phyloP scores from a whole-genome alignment of 2,329 filamentous ascomycete genomes.

The Chalaropsis thielavioides region DNA sequence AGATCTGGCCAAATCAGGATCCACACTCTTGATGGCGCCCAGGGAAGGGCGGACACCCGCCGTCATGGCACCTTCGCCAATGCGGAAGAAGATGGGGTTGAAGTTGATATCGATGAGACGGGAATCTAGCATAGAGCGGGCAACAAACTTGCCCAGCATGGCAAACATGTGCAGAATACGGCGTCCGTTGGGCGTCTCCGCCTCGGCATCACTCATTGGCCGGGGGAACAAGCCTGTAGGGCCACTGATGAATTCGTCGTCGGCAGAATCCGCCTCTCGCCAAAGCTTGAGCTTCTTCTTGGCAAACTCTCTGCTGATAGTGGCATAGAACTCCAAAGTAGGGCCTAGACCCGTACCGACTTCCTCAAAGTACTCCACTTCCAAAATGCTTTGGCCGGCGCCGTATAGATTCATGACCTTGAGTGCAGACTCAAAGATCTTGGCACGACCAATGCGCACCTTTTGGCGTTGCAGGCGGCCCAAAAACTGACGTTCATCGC shows the following conservation, averaged over 20 bases:
- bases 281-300: constrained; percentile 96
- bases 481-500: constrained; percentile 82
- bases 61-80: constrained; percentile 53
- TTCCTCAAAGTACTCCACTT: constrained; percentile 98
- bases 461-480: constrained; percentile 90
- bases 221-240: constrained; percentile 79
- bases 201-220: constrained; percentile 69
- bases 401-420: constrained; percentile 99
- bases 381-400: constrained; percentile 85
- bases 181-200: constrained; percentile 62
- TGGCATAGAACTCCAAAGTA: constrained; percentile 95
- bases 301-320: constrained; percentile 89
- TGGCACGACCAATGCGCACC: constrained; percentile 88
- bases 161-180: constrained; percentile 80
- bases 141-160: constrained; percentile 91
- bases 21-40: constrained; percentile 77
- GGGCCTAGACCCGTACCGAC: constrained; percentile 92
- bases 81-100: constrained; percentile 94
- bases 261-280: constrained; percentile 71
- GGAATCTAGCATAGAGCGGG: constrained; percentile 94
- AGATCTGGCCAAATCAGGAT: constrained; percentile 72
- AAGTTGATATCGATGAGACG: constrained; percentile 96
- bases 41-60: constrained; percentile 62
- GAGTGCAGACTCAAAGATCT: constrained; percentile 88
- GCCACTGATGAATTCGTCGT: constrained; percentile 65